Conservation (phyloP, 768 basidiomycete genomes). For the Jaapia argillacea region DNA sequence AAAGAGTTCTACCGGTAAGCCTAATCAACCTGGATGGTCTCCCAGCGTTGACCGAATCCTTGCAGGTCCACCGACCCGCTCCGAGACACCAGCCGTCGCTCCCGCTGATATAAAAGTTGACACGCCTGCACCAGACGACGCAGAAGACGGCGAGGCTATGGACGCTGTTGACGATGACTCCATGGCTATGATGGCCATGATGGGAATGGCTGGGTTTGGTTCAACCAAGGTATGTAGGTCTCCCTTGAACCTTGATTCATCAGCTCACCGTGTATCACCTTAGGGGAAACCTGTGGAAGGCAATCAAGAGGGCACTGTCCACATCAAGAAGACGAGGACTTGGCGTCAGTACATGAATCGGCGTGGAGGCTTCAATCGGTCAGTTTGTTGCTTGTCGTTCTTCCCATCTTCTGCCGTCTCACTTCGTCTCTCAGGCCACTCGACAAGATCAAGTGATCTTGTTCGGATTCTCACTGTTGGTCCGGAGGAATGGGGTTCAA, state of each 20-base stretch:
- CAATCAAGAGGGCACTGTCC: conserved; percentile 63
- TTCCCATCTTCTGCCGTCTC: background rate
- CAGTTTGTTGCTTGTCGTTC: conserved; percentile 6
- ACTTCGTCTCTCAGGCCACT: conserved; percentile 52
- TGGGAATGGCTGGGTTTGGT: conserved; percentile 86
- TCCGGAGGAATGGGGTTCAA: no score
- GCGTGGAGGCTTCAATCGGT: conserved; percentile 83
- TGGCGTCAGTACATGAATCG: conserved; percentile 99
- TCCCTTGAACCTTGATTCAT: conserved; percentile 1
- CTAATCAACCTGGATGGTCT: no score
- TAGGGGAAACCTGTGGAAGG: conserved; percentile 76
- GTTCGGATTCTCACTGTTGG: no score
- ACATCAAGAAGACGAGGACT: conserved; percentile 75
- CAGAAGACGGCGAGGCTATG: conserved; percentile 41
- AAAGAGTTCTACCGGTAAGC: no score
- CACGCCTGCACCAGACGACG: conserved; percentile 6
- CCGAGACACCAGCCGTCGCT: no score
- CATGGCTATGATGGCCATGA: conserved; percentile 77
- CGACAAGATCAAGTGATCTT: conserved; percentile 82
- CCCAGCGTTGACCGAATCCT: no score
- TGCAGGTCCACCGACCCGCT: no score
- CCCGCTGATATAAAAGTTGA: no score
- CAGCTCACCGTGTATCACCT: conserved; percentile 2
- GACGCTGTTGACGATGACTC: conserved; percentile 57
- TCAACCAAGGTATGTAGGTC: conserved; percentile 62